Evolutionary conservation across 2,329 filamentous ascomycete species (phyloP).

Genomic region (Diplodia scrobiculata): DNA sequence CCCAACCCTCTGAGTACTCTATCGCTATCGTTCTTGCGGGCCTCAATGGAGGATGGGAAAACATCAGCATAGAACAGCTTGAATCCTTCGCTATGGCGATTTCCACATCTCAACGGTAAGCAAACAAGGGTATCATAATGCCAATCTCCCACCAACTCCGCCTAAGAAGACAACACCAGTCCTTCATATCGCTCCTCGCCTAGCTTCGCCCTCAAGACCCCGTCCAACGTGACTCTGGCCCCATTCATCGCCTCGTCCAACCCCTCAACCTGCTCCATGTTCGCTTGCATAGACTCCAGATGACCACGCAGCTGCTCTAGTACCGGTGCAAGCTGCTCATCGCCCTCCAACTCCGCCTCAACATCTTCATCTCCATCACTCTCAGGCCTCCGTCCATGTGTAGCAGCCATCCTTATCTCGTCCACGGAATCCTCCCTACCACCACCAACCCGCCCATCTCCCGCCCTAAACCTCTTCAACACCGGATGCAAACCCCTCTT

Average conservation of each 20-base stretch:
- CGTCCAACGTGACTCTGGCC: conserved; percentile 41
- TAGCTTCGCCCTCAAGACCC: conserved; percentile 41
- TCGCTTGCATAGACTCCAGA: conserved; percentile 45
- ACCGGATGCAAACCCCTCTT: conserved; percentile 31
- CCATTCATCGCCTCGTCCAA: conserved; percentile 39
- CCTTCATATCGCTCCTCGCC: conserved; percentile 40
- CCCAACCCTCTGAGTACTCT: not conserved
- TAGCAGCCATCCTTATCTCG: conserved; percentile 30
- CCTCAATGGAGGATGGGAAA: not conserved
- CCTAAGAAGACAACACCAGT: conserved; percentile 30
- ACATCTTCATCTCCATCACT: not conserved
- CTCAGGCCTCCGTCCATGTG: not conserved
- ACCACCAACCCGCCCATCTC: not conserved
- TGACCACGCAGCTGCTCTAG: conserved; percentile 45
- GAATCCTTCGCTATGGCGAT: not conserved
- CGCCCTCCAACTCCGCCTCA: conserved; percentile 31
- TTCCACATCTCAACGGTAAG: not conserved
- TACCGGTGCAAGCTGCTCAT: conserved; percentile 39
- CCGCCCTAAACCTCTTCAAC: conserved; percentile 6
- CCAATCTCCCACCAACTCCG: not conserved
- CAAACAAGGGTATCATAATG: conserved; percentile 17
- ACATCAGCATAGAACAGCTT: not conserved
- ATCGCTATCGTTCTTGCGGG: not conserved
- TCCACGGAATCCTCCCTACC: conserved; percentile 38
- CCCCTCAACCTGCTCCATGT: conserved; percentile 43